Conservation (phyloP, 2,329 filamentous ascomycete species). For the Triangularia verruculosa region DNA sequence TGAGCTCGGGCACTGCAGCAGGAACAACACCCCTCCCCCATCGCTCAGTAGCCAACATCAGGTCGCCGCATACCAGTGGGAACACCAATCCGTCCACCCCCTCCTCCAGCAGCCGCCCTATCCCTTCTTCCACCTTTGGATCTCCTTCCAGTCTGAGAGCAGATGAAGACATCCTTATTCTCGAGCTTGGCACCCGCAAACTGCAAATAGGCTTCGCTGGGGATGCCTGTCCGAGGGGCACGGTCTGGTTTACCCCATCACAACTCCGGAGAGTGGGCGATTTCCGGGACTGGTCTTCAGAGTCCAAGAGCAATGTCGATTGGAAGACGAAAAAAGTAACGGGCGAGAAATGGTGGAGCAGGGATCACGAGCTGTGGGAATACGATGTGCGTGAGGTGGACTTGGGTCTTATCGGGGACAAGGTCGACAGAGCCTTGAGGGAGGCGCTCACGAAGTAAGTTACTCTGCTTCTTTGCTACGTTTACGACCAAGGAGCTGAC, state of each 20-base stretch:
- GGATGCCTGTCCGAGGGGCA: constrained; percentile 71
- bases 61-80: constrained; percentile 28
- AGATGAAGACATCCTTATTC: constrained; percentile 80
- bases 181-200: constrained; percentile 79
- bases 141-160: constrained; percentile 60
- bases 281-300: constrained; percentile 67
- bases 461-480: not conserved
- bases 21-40: constrained; percentile 47
- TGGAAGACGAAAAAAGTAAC: constrained; percentile 47
- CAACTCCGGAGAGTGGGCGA: constrained; percentile 76
- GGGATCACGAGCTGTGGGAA: constrained; percentile 72
- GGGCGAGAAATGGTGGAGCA: constrained; percentile 56
- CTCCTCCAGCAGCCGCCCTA: constrained; percentile 43
- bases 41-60: constrained; percentile 57
- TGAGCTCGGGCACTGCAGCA: not conserved
- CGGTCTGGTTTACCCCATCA: constrained; percentile 69
- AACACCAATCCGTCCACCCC: constrained; percentile 41
- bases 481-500: not conserved
- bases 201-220: constrained; percentile 83
- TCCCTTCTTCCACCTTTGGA: constrained; percentile 49
- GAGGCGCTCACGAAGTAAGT: constrained; percentile 78
- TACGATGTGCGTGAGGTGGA: constrained; percentile 71
- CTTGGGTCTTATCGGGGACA: constrained; percentile 78
- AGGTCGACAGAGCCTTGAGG: constrained; percentile 76
- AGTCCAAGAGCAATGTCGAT: constrained; percentile 42